Percentiles rank a stretch among this genome's conserved stretches.
Conservation (phyloP, 805 yeast species). For the Pichia californica region DNA sequence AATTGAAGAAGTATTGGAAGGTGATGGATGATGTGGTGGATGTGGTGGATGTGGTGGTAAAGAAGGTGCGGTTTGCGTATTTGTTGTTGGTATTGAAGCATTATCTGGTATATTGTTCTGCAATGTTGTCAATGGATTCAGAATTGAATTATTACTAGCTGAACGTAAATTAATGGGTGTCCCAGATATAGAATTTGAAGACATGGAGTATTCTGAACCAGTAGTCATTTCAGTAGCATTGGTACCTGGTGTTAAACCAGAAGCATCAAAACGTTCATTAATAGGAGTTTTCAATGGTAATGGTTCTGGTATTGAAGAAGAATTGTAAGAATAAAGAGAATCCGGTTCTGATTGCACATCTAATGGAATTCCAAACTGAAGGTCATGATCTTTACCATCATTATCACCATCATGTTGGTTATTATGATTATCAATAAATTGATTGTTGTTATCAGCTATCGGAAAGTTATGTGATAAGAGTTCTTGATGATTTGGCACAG, state of each 20-base stretch:
- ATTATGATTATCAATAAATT: background rate
- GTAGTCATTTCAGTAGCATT: background rate
- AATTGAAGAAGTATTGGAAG: no score
- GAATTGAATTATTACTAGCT: background rate
- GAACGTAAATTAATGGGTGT: background rate
- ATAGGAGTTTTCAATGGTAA: conserved; percentile 1
- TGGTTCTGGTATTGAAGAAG: conserved; percentile 2
- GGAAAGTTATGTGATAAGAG: no score
- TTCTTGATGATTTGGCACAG: no score
- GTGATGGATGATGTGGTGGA: background rate
- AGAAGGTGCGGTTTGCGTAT: background rate
- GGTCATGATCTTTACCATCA: conserved; percentile 17
- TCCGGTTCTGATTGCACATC: conserved; percentile 4
- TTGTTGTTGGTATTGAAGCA: background rate
- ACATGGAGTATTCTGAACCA: background rate
- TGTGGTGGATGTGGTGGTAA: conserved; percentile 2
- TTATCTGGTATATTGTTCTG: conserved; percentile 2
- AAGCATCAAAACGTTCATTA: background rate
- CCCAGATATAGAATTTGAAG: background rate
- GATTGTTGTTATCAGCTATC: no score
- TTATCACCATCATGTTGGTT: no score
- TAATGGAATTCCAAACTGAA: conserved; percentile 20
- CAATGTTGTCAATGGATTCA: conserved; percentile 7
- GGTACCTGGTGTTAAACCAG: background rate
- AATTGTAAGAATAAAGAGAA: background rate